A percentile compares a stretch with the other conserved stretches of the same genome.
Conservation (phyloP, 345 rosid species). For the Populus davidiana region DNA sequence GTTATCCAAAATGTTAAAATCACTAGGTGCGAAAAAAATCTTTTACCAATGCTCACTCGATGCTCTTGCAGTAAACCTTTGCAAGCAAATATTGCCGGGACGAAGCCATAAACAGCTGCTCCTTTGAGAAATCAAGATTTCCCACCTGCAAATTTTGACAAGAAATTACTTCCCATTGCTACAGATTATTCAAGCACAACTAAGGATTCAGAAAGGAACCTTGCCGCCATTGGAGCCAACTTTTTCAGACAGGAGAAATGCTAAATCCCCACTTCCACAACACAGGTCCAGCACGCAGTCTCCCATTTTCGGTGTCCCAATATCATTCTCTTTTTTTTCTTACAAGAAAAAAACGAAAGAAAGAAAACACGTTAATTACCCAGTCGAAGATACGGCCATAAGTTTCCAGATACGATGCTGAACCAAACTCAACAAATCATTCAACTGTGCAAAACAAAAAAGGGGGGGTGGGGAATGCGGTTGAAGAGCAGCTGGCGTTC, state of each 20-base stretch:
- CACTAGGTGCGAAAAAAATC: not conserved
- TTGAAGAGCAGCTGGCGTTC: constrained; percentile 65
- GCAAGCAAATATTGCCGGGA: constrained; percentile 44
- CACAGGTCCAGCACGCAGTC: constrained; percentile 78
- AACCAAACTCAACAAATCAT: constrained; percentile 76
- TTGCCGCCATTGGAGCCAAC: constrained; percentile 55
- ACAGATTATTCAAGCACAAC: not conserved
- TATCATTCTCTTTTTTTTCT: not conserved
- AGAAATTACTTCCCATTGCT: not conserved
- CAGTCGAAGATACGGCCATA: constrained; percentile 81
- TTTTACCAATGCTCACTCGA: constrained; percentile 78
- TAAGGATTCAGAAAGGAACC: constrained; percentile 19
- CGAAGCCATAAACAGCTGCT: constrained; percentile 67
- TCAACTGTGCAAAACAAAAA: constrained; percentile 38
- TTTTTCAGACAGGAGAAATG: constrained; percentile 79
- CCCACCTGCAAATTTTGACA: constrained; percentile 45
- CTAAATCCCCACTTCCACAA: constrained; percentile 87
- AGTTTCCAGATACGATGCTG: constrained; percentile 91
- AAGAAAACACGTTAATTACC: constrained; percentile 16
- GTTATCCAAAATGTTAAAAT: not conserved
- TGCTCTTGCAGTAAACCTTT: constrained; percentile 63
- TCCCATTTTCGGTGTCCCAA: constrained; percentile 56
- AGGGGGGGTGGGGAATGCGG: constrained; percentile 57
- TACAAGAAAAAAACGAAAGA: not conserved
- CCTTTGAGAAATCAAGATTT: constrained; percentile 81